Base-by-base conservation (phyloP, 192 early-diverging fungal genomes). In the Spizellomyces sp. region DNA sequence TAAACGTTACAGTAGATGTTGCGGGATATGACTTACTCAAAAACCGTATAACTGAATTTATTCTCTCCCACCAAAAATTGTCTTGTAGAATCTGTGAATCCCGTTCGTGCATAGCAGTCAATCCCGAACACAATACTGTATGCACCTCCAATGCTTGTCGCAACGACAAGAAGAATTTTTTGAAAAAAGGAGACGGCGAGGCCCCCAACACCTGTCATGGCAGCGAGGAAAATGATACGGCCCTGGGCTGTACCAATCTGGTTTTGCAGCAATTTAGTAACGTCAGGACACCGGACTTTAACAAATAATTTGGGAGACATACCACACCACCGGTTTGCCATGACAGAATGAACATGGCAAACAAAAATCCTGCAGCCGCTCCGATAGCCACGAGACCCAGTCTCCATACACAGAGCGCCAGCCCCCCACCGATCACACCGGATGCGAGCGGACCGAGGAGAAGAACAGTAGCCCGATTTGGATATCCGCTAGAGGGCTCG, bases 21-120 rank as follows among this genome's bases (percentile, higher is more conserved):
- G 6, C 15, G 60, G 4, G 36, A 1, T 1, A 62, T 5, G 54
- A 72, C 70, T 52, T 43, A 72, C 70, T 50, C 70, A 43, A 72
- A 72, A 55, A 9, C 47, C 17, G 65, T 63, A 41, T 27, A 54
- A 48, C 47, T 66, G 21, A 59, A 46, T 6, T 17, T 56, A 42
- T 48, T 15, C 44, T 67, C 44, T 14, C 55, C 48, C 63, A 9
- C 45, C 50, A 70, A 50, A 48, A 78, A 68, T 19, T 12, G 15
- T 6, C 56, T 9, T 17, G 59, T 10, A 52, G 62, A 14, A n/a
- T 70, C 58, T 8, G 43, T 45, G 58, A 79, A 73, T 17, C 80
- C 80, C 6, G 71, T 75, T 41, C 56, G 14, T 14, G 66, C 69
- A 55, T 73, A 81, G 15, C 50, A n/a, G 73, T 81, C 80, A 36